phyloP scores from a whole-genome alignment of 371 early-diverging fungal genomes.

The Encephalitozoon romaleae region DNA sequence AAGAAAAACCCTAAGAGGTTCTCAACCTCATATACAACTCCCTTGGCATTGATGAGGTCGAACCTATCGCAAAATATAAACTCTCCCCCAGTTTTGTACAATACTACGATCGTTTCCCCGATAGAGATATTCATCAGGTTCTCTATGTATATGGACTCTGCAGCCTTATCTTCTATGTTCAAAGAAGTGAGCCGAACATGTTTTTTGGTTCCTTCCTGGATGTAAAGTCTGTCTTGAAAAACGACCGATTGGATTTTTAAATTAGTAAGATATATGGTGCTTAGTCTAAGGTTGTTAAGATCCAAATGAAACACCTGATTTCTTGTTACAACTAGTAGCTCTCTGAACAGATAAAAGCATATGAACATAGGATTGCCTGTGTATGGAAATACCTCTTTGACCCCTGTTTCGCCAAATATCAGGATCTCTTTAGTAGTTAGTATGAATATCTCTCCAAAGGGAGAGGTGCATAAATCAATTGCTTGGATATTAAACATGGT shows the following conservation, averaged over 20 bases:
- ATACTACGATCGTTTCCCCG: not conserved
- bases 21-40: not conserved
- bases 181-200: not conserved
- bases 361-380: not conserved
- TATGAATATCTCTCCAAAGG: not conserved
- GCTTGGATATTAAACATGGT: not conserved
- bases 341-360: not conserved
- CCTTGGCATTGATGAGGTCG: not conserved
- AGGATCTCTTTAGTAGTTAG: not conserved
- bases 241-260: not conserved
- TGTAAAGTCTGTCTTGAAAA: not conserved
- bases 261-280: not conserved
- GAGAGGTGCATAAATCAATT: not conserved
- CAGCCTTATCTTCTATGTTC: not conserved
- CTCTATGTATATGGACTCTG: not conserved
- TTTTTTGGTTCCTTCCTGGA: not conserved
- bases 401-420: not conserved
- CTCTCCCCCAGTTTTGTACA: not conserved
- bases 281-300: not conserved
- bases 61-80: slow-evolving; percentile 2
- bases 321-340: not conserved
- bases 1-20: not conserved
- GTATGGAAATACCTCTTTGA: not conserved
- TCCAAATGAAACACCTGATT: not conserved
- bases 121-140: not conserved